Base-by-base conservation (phyloP, 805 yeast genomes). In the Suhomyces pyralidae region DNA sequence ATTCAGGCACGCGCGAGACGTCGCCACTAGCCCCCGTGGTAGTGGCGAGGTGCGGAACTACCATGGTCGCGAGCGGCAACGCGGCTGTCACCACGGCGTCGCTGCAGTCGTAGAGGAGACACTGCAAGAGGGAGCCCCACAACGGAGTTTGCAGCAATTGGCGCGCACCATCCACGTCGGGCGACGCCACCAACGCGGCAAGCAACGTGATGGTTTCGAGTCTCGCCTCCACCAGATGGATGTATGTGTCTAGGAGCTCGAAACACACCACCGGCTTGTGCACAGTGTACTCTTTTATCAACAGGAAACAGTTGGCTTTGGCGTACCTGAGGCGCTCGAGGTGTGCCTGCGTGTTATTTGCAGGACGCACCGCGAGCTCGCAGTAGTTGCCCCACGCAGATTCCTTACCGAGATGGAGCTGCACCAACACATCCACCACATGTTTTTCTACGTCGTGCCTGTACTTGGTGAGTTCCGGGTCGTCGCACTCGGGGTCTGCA, bases 281-380 rank as follows among this genome's bases (percentile, higher is more conserved):
- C n/a, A 65, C 58, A 1, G 80, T 84, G 65, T 70, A 80, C n/a
- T 69, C 71, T 1, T 63, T 58, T 10, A 84, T 61, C 17, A 82
- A 49, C 1, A 53, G 53, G 10, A 71, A 63, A 48, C 81, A 73
- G 58, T 82, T 83, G 50, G 64, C 64, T 42, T 71, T 69, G 7
- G 80, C 70, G 54, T 79, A 81, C 30, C 88, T 64, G 14, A 68
- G 58, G 14, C 85, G 65, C 60, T 84, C 90, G 47, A 71, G 77
- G 28, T 65, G 63, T 24, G 66, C 71, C 19, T 73, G 79, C n/a
- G 66, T 58, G 14, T 58, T 57, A 36, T 49, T 51, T 10, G 65
- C 67, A 5, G 51, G 58, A 0, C 56, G 59, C 4, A 55, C 48
- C 1, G 54, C 50, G 10, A 66, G 36, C 14, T 58, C 57, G 15